These are phyloP conservation scores for Sphaerosporella brunnea DNA, from an alignment of 495 filamentous ascomycete genomes.

Conservation along the genomic window DNA sequence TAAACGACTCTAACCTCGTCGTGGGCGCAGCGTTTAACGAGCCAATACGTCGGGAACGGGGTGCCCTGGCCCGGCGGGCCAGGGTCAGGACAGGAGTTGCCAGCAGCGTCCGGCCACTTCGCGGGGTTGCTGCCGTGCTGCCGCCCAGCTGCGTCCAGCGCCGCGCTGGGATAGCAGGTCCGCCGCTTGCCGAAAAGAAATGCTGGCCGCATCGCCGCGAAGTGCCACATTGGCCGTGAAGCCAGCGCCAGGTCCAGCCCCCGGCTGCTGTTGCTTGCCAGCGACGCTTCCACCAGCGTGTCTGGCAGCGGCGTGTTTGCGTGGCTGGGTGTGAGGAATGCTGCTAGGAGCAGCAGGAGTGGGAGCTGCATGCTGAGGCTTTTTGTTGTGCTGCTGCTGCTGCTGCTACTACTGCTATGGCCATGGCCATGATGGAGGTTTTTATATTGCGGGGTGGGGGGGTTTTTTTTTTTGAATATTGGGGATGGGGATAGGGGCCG, in stretches of 20 bases:
- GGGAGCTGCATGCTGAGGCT: too few species aligned
- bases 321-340: not conserved
- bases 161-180: slow-evolving; percentile 17
- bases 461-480: too few species aligned
- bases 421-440: too few species aligned
- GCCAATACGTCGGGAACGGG: slow-evolving; percentile 23
- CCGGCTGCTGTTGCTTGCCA: slow-evolving; percentile 4
- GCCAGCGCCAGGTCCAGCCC: slow-evolving; percentile 22
- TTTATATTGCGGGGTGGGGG: too few species aligned
- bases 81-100: slow-evolving; percentile 13
- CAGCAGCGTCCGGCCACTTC: slow-evolving; percentile 12
- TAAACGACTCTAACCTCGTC: slow-evolving; percentile 20
- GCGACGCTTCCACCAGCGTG: slow-evolving; percentile 11
- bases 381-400: too few species aligned
- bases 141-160: slow-evolving; percentile 11
- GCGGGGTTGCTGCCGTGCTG: slow-evolving; percentile 19
- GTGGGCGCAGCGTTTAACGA: slow-evolving; percentile 9
- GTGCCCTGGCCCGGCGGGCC: slow-evolving; percentile 10
- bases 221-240: slow-evolving; percentile 22
- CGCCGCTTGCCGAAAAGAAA: slow-evolving; percentile 1
- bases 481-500: too few species aligned
- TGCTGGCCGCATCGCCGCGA: slow-evolving; percentile 8
- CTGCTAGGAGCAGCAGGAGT: not conserved
- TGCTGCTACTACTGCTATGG: too few species aligned
- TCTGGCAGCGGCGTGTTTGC: slow-evolving; percentile 18